Base-by-base conservation (phyloP, 352 stramenopile genomes). In the Phytophthora sp. region DNA sequence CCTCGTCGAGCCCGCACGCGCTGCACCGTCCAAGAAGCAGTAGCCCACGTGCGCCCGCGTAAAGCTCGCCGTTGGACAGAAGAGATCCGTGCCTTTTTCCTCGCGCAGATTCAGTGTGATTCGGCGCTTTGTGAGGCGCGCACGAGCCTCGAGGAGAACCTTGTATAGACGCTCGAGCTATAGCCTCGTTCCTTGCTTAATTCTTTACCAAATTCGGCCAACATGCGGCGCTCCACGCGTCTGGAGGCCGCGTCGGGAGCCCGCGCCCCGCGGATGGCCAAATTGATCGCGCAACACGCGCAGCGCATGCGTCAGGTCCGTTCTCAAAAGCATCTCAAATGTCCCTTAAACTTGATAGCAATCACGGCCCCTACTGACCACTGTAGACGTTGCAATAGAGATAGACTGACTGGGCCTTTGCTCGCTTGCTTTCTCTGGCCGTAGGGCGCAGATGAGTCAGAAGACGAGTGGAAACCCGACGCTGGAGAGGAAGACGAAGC, bases 191-290 rank as follows among this genome's bases (percentile, higher is more conserved):
- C 24, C 29, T 66, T 72, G 33, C 50, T 49, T 57, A 23, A 53
- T 57, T 73, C 39, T 61, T 57, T 58, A 44, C 41, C 16, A 51
- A 56, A 57, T 8, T 15, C 24, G 27, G 38, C 33, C 21, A 57
- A 60, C 24, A 93, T 90, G 82, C 76, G 85, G 18, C 74, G 85
- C n/a, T 93, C 85, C 24, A 77, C 79, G 46, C 80, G 85, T 24
- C 71, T 93, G 21, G 79, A 80, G 26, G 77, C 71, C 4, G 79
- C 63, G 12, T 75, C 65, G 13, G 68, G 77, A 31, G 81, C 84
- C 35, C 73, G 75, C 18, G 66, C 69, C 35, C 71, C 66, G 41
- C 82, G 84, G 46, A 91, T 93, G 79, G 79, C 85, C 42, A 77
- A 77, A 71, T 56, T 85, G 29, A 84, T 93, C 51, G 66, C 71